Evolutionary conservation across 2,329 filamentous ascomycete species (phyloP).

Genomic region (Phaeoacremonium minimum): DNA sequence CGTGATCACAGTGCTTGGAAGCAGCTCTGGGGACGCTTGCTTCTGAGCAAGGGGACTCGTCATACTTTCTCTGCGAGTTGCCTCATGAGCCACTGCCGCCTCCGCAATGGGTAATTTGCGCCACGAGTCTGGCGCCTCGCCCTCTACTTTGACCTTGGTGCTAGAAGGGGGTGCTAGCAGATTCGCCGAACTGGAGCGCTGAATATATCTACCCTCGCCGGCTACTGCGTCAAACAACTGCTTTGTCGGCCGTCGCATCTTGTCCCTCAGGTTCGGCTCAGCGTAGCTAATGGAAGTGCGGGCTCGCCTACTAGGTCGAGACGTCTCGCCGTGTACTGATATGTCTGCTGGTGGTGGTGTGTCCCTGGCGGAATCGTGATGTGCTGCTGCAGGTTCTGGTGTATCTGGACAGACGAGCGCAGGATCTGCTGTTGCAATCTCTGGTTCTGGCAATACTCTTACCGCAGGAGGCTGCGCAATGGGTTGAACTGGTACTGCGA

Average conservation of each 20-base stretch:
- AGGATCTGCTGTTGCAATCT: slow-evolving; percentile 31
- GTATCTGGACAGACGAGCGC: slow-evolving; percentile 42
- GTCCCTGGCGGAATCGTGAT: slow-evolving; percentile 33
- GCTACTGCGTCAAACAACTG: slow-evolving; percentile 70
- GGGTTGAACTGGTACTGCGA: slow-evolving; percentile 15
- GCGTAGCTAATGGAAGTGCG: slow-evolving; percentile 72
- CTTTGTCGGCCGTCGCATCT: slow-evolving; percentile 79
- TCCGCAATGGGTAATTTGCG: slow-evolving; percentile 16
- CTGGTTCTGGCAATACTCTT: slow-evolving; percentile 16
- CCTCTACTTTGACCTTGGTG: slow-evolving; percentile 29
- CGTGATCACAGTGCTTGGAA: slow-evolving; percentile 27
- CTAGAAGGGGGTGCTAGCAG: slow-evolving; percentile 17
- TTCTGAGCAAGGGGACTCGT: slow-evolving; percentile 39
- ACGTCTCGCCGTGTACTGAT: slow-evolving; percentile 48
- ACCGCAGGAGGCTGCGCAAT: slow-evolving; percentile 12
- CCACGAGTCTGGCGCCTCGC: slow-evolving; percentile 11
- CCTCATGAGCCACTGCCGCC: slow-evolving; percentile 11
- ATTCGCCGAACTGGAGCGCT: slow-evolving; percentile 18
- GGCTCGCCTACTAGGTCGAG: slow-evolving; percentile 63
- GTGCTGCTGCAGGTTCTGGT: slow-evolving; percentile 35
- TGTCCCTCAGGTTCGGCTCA: slow-evolving; percentile 74
- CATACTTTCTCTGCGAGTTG: slow-evolving; percentile 15
- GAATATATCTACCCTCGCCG: slow-evolving; percentile 53
- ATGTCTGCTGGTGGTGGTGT: slow-evolving; percentile 59
- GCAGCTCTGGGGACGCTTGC: slow-evolving; percentile 18